Evolutionary conservation across 2,329 filamentous ascomycete species (phyloP).

Genomic region (Teratosphaeria destructans): DNA sequence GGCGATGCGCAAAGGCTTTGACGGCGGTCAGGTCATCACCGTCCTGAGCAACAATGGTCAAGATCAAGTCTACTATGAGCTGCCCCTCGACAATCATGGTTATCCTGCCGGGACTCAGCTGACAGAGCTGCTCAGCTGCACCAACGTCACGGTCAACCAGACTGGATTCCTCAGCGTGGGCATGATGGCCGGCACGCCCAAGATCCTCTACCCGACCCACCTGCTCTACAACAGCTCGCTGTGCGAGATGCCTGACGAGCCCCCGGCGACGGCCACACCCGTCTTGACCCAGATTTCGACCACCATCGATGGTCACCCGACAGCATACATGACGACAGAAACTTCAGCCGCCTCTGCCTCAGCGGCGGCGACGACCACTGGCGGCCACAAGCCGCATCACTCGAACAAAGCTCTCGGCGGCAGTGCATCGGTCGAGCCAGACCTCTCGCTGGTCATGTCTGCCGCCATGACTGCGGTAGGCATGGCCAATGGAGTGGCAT

Average conservation of each 20-base stretch:
- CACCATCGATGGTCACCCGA: conserved; percentile 2
- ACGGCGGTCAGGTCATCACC: conserved; percentile 32
- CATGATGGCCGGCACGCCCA: conserved; percentile 27
- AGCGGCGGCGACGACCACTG: background rate
- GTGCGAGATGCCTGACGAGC: conserved; percentile 10
- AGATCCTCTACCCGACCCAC: conserved; percentile 22
- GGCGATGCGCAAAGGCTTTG: conserved; percentile 35
- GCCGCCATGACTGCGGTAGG: conserved; percentile 1
- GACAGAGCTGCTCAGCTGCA: conserved; percentile 27
- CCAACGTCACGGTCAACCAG: conserved; percentile 15
- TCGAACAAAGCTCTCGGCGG: background rate
- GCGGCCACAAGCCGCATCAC: background rate
- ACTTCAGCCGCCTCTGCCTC: background rate
- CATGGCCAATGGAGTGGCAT: background rate
- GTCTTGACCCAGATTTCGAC: background rate
- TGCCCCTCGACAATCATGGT: conserved; percentile 26
- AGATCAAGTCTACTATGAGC: conserved; percentile 21
- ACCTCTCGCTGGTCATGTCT: background rate
- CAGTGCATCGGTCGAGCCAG: background rate
- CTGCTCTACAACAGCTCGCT: conserved; percentile 15
- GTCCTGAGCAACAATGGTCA: conserved; percentile 34
- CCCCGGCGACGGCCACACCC: conserved; percentile 1
- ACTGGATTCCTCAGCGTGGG: conserved; percentile 20
- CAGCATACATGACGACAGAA: background rate
- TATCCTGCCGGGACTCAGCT: conserved; percentile 17